Evolutionary conservation across 176 grass and related monocot genomes (phyloP), one percentile per base, ranked within the genome.

Genomic region (Olyra latifolia): DNA sequence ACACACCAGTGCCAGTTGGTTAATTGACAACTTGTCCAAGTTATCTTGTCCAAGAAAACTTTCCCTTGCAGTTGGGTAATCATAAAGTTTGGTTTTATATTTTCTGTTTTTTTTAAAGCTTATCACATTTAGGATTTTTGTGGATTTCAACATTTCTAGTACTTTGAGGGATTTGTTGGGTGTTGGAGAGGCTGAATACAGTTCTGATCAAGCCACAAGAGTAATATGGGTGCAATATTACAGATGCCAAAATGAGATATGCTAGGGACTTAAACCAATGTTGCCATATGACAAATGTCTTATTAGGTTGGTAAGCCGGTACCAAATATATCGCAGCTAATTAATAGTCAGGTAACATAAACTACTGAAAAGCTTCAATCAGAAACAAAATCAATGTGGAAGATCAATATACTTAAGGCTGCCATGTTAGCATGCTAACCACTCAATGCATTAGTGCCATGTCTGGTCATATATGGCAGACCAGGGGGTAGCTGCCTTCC

Each of bases 1-100:
- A 38, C 32, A 19, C 58, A 71, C 57, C 41, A 49, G 39, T 27
- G 15, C 12, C 16, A 48, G 72, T 10, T 28, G 44, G 57, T 77
- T 71, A 54, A n/a, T 62, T 64, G 66, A 55, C 32, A 64, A 63
- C 45, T 35, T 72, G 6, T 74, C 70, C 20, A 54, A 55, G 74
- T 27, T 87, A 2, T 82, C 8, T 69, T 82, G 14, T 57, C 14
- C 20, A 40, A 30, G 10, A 14, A 59, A 59, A 49, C 8, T n/a
- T 44, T 38, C 20, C 10, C 8, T 78, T 55, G 40, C 39, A 55
- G 19, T 76, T 44, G 8, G 32, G 41, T 20, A 48, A 35, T 52
- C 38, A 46, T 19, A 40, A 53, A 40, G 53, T 27, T 64, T 58
- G 62, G 11, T 58, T 81, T 39, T 58, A 14, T n/a, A 0, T 42